A percentile compares a stretch with the other conserved stretches of the same genome.
Evolutionary conservation across 2,329 filamentous ascomycete species (phyloP).

Genomic region (Phaeosphaeriaceae sp.): DNA sequence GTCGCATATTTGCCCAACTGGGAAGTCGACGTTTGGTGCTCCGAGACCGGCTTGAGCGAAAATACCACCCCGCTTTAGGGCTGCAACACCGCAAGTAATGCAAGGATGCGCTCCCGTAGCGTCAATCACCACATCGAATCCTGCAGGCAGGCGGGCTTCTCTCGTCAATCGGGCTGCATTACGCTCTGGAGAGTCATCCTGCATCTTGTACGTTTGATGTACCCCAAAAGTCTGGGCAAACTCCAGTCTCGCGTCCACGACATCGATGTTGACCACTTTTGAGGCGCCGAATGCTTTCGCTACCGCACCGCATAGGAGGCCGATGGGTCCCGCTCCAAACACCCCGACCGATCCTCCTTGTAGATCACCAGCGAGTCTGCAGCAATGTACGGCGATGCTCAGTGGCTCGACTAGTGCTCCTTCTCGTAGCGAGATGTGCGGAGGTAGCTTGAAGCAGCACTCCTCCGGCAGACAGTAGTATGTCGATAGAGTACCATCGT

Average conservation of each 20-base stretch:
- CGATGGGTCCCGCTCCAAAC: constrained; percentile 68
- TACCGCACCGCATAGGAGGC: constrained; percentile 85
- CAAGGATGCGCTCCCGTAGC: constrained; percentile 92
- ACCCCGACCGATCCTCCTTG: constrained; percentile 57
- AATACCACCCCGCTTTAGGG: constrained; percentile 89
- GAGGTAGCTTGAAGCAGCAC: constrained; percentile 91
- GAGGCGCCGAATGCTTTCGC: constrained; percentile 84
- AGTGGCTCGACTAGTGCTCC: constrained; percentile 83
- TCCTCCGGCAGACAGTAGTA: constrained; percentile 86
- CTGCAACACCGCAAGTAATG: constrained; percentile 83
- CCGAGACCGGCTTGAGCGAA: constrained; percentile 95
- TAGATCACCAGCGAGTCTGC: constrained; percentile 52
- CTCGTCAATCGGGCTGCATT: too few relatives aligned
- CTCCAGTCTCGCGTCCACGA: constrained; percentile 78
- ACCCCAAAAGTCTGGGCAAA: too few relatives aligned
- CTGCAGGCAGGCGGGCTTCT: too few relatives aligned
- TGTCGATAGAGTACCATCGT: constrained; percentile 86
- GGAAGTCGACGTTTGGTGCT: constrained; percentile 89
- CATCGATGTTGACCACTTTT: constrained; percentile 87
- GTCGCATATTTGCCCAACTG: constrained; percentile 89
- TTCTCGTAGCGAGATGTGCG: constrained; percentile 78
- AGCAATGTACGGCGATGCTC: constrained; percentile 60
- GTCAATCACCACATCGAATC: constrained; percentile 82
- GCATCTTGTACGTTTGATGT: too few relatives aligned
- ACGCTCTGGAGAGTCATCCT: too few relatives aligned